Evolutionary conservation across 2,329 filamentous ascomycete species (phyloP), one percentile per base, ranked within the genome.

Genomic region (Cladosporium halotolerans): DNA sequence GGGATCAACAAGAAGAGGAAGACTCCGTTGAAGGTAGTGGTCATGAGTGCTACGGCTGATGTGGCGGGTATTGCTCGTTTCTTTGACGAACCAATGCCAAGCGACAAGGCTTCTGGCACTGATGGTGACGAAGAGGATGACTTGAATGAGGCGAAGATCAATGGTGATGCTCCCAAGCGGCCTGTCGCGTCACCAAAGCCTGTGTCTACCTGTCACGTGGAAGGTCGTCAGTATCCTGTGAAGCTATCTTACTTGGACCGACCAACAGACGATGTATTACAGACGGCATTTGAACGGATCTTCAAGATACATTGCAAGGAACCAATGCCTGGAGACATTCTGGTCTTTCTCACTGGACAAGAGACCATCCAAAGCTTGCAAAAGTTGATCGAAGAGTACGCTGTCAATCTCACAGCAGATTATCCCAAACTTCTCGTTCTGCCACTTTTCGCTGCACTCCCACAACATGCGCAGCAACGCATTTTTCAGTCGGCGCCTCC

Each of bases 11-110:
- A 81, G 36, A 76, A 80, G 42, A 83, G 85, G 7, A 87, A 86
- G 4, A 74, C 86, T 31, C 84, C 87, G 1, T 73, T 99, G 53
- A 97, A 96, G 68, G 83, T 97, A 3, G 81, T 96, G 33, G 82
- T 97, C 66, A 99, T 99, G 93, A 96, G 91, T 77, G 93, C 93
- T 46, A 99, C 93, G 6, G 89, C 90, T 36, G 89, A 97, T 68
- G 84, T 96, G 54, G 85, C 92, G 56, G 82, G 80, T 53, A 82
- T 97, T 32, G 78, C 82, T 41, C 74, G 75, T 0, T 97, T 96
- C 68, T 96, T 97, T 59, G 44, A 47, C 72, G 33, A 61, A 60
- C 18, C 54, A 36, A 54, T 48, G n/a, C 71, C 74, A 5, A 56
- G 61, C n/a, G 58, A 19, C 18, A 36, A 53, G 16, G 48, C 44